Base-by-base conservation (phyloP, 306 rosid genomes). In the Vicia faba region DNA sequence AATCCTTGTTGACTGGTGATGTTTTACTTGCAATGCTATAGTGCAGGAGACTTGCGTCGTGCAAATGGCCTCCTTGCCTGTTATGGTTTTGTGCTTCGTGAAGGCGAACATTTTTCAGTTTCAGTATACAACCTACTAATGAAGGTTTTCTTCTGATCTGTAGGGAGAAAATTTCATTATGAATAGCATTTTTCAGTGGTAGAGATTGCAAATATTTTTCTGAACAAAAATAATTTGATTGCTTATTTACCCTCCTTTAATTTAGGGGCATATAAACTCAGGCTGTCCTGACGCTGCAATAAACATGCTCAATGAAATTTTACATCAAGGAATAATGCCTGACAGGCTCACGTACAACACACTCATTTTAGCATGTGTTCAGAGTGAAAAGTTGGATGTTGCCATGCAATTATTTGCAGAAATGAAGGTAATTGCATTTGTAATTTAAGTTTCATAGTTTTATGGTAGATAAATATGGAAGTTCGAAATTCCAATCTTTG, bases 11-110 rank as follows among this genome's bases (percentile, higher is more conserved):
- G 58, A 69, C 71, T 66, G 72, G 76, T 77, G 66, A 72, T 53
- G 71, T 62, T 73, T 81, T 45, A 71, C 75, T 61, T 69, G 82
- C 78, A 67, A 76, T 84, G 83, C 64, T 85, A 75, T 87, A 84
- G 96, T 84, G 85, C 88, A 90, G 95, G 97, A 77, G 90, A 90
- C 83, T 56, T 90, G 63, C 92, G 85, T 78, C 97, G 92, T 70
- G 92, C 95, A 70, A 79, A 81, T 82, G 97, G 95, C 50, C 95
- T 87, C 71, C 95, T 90, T 71, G 86, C 92, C 36, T 81, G 91
- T 64, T 85, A 84, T 77, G 97, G 95, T 38, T 86, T 79, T 74
- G 72, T 85, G 14, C 80, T 90, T 54, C 88, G 83, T n/a, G 88
- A 87, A 75, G 88, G 86, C 23, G 85, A 95, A 73, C 80, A 63